phyloP scores from a whole-genome alignment of 1,139 yeast species.

The Wickerhamomyces sp. region DNA sequence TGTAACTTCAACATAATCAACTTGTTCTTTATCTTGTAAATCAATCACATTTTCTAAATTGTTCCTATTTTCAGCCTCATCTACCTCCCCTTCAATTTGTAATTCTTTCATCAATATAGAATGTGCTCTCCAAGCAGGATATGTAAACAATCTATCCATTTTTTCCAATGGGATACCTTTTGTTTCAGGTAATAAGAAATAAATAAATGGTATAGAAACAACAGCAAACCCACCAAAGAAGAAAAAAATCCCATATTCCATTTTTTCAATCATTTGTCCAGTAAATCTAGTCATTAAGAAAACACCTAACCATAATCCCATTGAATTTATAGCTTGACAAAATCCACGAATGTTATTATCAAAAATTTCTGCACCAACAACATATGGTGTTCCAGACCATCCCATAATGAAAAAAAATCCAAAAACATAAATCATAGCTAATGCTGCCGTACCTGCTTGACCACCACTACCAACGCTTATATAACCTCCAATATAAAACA shows the following conservation, averaged over 20 bases:
- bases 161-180: constrained; percentile 40
- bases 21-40: background rate
- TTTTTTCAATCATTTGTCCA: constrained; percentile 35
- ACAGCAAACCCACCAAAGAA: constrained; percentile 37
- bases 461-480: constrained; percentile 34
- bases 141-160: constrained; percentile 36
- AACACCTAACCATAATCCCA: constrained; percentile 44
- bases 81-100: background rate
- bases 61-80: background rate
- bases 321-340: constrained; percentile 41
- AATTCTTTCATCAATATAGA: background rate
- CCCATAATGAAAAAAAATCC: constrained; percentile 37
- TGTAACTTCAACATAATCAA: background rate
- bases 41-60: background rate
- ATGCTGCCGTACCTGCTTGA: constrained; percentile 44
- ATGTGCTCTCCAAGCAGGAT: constrained; percentile 19
- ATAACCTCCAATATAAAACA: constrained; percentile 46
- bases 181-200: constrained; percentile 40
- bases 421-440: constrained; percentile 44
- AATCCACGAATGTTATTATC: constrained; percentile 38
- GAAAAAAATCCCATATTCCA: constrained; percentile 39
- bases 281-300: constrained; percentile 42
- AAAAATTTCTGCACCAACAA: constrained; percentile 40
- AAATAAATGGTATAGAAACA: constrained; percentile 33
- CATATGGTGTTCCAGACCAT: constrained; percentile 47